Percentiles rank a stretch among this genome's conserved stretches.
Evolutionary conservation across 176 grass and related monocot species (phyloP).

Genomic region (Aegilops longissima): DNA sequence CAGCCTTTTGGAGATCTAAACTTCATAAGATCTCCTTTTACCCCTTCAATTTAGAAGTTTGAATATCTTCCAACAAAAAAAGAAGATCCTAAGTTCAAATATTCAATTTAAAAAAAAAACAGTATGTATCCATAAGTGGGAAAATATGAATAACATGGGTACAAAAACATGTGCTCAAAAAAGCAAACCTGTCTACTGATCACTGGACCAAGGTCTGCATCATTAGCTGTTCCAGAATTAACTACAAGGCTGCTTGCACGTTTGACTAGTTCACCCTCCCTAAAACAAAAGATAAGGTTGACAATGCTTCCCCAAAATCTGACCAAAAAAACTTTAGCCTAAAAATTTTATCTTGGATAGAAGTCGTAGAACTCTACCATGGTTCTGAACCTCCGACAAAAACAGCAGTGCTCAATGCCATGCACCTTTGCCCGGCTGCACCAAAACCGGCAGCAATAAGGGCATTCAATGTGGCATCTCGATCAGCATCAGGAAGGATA

Average conservation of each 20-base stretch:
- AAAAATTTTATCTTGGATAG: constrained; percentile 1
- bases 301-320: background rate
- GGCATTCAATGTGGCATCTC: constrained; percentile 80
- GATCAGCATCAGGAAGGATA: constrained; percentile 88
- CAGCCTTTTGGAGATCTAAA: background rate
- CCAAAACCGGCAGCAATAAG: constrained; percentile 97
- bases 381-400: constrained; percentile 92
- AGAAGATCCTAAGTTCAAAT: too few relatives aligned
- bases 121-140: background rate
- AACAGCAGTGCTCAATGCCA: constrained; percentile 96
- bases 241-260: constrained; percentile 64
- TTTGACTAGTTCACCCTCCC: constrained; percentile 86
- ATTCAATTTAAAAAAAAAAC: too few relatives aligned
- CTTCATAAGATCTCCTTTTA: background rate
- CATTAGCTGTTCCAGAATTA: constrained; percentile 70
- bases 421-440: constrained; percentile 96
- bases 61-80: too few relatives aligned
- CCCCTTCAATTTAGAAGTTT: background rate
- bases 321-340: background rate
- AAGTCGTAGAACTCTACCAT: constrained; percentile 54
- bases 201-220: constrained; percentile 89
- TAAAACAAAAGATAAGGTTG: constrained; percentile 33
- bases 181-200: constrained; percentile 79
- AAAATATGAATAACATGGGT: background rate
- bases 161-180: background rate